Evolutionary conservation across 2,329 filamentous ascomycete genomes (phyloP).

Genomic region (Aspergillus jensenii): DNA sequence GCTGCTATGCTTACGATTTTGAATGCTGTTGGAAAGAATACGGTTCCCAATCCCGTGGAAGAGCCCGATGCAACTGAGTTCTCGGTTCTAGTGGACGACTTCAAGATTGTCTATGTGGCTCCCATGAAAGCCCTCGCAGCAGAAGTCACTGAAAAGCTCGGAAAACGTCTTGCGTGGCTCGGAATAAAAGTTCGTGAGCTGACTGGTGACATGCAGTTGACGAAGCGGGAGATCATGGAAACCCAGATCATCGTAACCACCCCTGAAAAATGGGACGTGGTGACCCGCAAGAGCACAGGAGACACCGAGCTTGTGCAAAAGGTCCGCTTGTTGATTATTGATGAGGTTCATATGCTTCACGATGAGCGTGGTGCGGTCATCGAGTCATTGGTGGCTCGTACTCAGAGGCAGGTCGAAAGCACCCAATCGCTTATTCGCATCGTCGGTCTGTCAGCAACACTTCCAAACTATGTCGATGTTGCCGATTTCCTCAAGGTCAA

Average conservation of each 20-base stretch:
- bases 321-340: slow-evolving; percentile 91
- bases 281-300: slow-evolving; percentile 93
- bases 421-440: slow-evolving; percentile 97
- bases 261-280: slow-evolving; percentile 98
- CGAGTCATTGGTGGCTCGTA: slow-evolving; percentile 92
- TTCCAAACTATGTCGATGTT: slow-evolving; percentile 96
- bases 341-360: slow-evolving; percentile 99
- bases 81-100: slow-evolving; percentile 77
- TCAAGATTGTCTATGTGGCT: slow-evolving; percentile 98
- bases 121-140: slow-evolving; percentile 98
- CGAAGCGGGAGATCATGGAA: slow-evolving; percentile 90
- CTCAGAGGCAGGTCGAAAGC: slow-evolving; percentile 93
- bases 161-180: slow-evolving; percentile 88
- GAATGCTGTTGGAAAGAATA: slow-evolving; percentile 84
- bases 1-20: slow-evolving; percentile 95
- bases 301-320: slow-evolving; percentile 98
- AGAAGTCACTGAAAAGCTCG: slow-evolving; percentile 92
- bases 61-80: slow-evolving; percentile 74
- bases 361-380: slow-evolving; percentile 95
- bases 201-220: slow-evolving; percentile 98
- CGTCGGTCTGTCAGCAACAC: slow-evolving; percentile 87
- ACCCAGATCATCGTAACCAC: slow-evolving; percentile 99
- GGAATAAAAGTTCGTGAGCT: slow-evolving; percentile 89
- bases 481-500: slow-evolving; percentile 97
- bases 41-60: slow-evolving; percentile 75